Base-by-base conservation (phyloP, 768 basidiomycete genomes). In the Mycena crocata region DNA sequence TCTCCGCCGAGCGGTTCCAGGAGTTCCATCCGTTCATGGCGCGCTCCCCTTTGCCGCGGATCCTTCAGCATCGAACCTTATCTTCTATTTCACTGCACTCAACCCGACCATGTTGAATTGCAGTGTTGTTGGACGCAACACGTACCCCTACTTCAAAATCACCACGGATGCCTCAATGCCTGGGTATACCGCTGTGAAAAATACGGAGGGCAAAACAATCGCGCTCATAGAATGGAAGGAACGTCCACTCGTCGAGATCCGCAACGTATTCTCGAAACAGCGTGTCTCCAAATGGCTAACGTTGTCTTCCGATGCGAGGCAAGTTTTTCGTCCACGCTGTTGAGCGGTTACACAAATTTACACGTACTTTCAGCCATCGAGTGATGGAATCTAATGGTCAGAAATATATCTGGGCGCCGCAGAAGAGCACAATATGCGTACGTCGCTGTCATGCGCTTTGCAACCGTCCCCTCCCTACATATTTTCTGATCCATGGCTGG, bases 211-310 rank as follows among this genome's bases (percentile, higher is more conserved):
- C 35, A 73, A 74, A 14, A 74, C 67, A 26, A 65, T 81, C 37
- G 83, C 77, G 12, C 71, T 81, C 69, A 67, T 84, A 42, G 78
- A 78, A 49, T 84, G 83, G 82, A 23, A 77, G 75, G 28, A 45
- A 5, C 44, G 5, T 26, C 51, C 66, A 17, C 31, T 73, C 3
- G 60, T 84, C 61, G 81, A 84, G 58, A 74, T 78, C 44, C 78
- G 73, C 13, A 69, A 74, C 10, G 62, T 79, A 14, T 68, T 76
- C 2, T 63, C 63, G 6, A 79, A 75, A 60, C 79, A 79, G 66
- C 58, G 60, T 52, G 75, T 75, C 31, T 73, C 71, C 1, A 75
- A 79, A 17, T 84, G 83, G 83, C 68, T 84, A 8, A 69, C 59
- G 3, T 71, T 84, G 28, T 74, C 82, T 1, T 45, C 77, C 1